These are phyloP conservation scores for Mycena vulgaris DNA, from an alignment of 768 basidiomycete species.

Conservation along the genomic window DNA sequence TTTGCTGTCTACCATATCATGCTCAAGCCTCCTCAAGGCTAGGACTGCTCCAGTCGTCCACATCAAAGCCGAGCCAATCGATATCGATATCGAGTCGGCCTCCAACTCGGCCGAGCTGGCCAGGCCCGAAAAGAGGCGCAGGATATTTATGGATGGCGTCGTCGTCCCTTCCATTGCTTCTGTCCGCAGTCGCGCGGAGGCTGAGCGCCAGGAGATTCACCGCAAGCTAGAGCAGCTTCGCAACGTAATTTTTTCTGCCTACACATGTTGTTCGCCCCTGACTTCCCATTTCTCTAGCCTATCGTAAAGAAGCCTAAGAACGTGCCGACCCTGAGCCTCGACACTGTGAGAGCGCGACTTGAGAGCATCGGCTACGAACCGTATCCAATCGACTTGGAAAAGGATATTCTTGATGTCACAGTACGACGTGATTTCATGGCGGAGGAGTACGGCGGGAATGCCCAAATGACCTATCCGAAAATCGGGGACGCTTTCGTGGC, in stretches of 20 bases:
- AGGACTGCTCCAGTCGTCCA: neutral
- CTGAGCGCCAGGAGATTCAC: conserved; percentile 9
- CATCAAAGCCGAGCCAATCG: conserved; percentile 21
- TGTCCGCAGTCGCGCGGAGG: neutral
- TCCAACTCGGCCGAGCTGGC: neutral
- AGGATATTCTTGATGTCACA: conserved; percentile 43
- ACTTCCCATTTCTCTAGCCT: conserved; percentile 23
- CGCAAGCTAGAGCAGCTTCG: conserved; percentile 3
- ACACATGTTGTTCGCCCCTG: neutral
- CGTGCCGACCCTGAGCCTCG: conserved; percentile 10
- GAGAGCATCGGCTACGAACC: conserved; percentile 42
- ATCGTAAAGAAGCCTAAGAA: conserved; percentile 40
- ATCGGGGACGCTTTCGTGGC: conserved; percentile 40
- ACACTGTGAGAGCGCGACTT: conserved; percentile 5
- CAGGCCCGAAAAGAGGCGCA: conserved; percentile 17
- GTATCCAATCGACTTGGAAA: conserved; percentile 46
- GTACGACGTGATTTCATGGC: conserved; percentile 50
- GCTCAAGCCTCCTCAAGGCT: neutral
- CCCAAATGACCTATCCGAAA: conserved; percentile 46
- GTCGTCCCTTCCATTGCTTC: neutral
- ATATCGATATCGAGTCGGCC: conserved; percentile 8
- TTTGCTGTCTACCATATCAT: too few species aligned
- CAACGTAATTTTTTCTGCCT: conserved; percentile 4
- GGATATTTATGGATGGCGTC: conserved; percentile 16
- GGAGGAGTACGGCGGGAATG: conserved; percentile 53